Conservation (phyloP, 305 asterid genomes). For the Fraxinus sp. region DNA sequence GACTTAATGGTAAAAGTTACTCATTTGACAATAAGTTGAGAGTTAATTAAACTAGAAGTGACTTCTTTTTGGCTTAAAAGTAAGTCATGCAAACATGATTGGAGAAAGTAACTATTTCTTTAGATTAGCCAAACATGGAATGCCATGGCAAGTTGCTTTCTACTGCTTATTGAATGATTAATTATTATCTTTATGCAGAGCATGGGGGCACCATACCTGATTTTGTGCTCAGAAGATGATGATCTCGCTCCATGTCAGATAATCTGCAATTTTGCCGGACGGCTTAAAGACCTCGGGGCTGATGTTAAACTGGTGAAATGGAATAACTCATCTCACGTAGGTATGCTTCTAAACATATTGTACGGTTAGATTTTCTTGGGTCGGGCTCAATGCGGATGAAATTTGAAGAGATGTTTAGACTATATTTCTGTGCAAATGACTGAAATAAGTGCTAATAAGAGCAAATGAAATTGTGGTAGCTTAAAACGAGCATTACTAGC, state of each 20-base stretch:
- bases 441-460: not conserved
- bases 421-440: not conserved
- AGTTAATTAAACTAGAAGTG: not conserved
- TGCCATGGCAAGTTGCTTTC: not conserved
- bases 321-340: slow-evolving; percentile 81
- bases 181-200: slow-evolving; percentile 41
- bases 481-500: not conserved
- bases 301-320: slow-evolving; percentile 51
- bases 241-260: slow-evolving; percentile 76
- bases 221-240: slow-evolving; percentile 88
- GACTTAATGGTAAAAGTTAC: no score
- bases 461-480: not conserved
- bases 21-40: not conserved
- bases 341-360: slow-evolving; percentile 42
- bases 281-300: slow-evolving; percentile 67
- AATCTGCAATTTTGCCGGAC: slow-evolving; percentile 62
- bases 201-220: slow-evolving; percentile 76
- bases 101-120: not conserved
- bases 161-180: not conserved
- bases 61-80: no score
- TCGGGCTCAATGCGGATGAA: not conserved
- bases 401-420: not conserved
- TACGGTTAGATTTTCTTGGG: not conserved
- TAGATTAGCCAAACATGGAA: not conserved
- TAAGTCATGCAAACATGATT: not conserved